These are phyloP conservation scores for Trichothecium roseum DNA, from an alignment of 2,329 filamentous ascomycete genomes.

Conservation along the genomic window DNA sequence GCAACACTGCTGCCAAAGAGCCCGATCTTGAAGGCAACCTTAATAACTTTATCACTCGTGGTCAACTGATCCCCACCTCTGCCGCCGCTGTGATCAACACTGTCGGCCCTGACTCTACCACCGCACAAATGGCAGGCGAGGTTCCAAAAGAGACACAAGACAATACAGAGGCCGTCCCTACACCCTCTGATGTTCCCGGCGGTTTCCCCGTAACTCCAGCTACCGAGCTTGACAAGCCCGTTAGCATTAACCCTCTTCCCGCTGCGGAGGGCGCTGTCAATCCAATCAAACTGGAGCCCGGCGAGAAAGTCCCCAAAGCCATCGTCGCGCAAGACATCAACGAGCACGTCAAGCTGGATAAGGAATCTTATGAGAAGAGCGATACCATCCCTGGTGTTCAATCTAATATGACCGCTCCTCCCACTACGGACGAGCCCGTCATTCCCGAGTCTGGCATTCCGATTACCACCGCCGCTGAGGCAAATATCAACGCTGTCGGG, in stretches of 20 bases:
- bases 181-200: slow-evolving; percentile 29
- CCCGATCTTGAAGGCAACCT: slow-evolving; percentile 73
- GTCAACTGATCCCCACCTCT: slow-evolving; percentile 48
- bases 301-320: slow-evolving; percentile 68
- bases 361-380: slow-evolving; percentile 77
- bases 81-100: slow-evolving; percentile 51
- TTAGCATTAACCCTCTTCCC: slow-evolving; percentile 52
- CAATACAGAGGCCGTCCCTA: slow-evolving; percentile 8
- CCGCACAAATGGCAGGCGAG: slow-evolving; percentile 51
- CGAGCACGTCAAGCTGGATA: slow-evolving; percentile 64
- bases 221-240: slow-evolving; percentile 36
- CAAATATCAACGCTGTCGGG: slow-evolving; percentile 40
- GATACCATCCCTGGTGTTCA: slow-evolving; percentile 48
- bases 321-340: slow-evolving; percentile 59
- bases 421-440: slow-evolving; percentile 22
- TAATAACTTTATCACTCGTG: slow-evolving; percentile 81
- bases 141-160: slow-evolving; percentile 36
- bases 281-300: slow-evolving; percentile 67
- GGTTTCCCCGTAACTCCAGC: slow-evolving; percentile 58
- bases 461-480: slow-evolving; percentile 34
- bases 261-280: slow-evolving; percentile 59
- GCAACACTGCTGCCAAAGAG: slow-evolving; percentile 72
- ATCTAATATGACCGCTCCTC: slow-evolving; percentile 32
- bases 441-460: slow-evolving; percentile 80
- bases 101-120: slow-evolving; percentile 60